Conservation (phyloP, 208 protist genomes). For the Trypanosoma melophagium region DNA sequence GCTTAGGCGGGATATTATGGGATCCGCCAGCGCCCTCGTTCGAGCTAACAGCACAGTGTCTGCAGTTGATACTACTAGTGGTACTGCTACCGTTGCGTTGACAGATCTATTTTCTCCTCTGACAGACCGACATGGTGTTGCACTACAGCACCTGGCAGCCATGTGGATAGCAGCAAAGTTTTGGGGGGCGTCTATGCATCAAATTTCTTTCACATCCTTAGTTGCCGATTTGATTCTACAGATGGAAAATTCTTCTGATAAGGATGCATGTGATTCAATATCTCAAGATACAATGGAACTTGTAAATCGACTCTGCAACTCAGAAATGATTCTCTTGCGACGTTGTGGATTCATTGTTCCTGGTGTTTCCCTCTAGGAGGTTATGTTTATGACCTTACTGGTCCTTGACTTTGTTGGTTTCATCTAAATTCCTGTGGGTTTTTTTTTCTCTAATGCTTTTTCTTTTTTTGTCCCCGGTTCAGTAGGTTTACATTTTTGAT, state of each 20-base stretch:
- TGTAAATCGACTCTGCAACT: constrained; percentile 22
- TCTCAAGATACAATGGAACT: not conserved
- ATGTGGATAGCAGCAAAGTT: constrained; percentile 28
- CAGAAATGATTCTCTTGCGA: constrained; percentile 38
- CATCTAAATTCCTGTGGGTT: not conserved
- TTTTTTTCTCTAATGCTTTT: not conserved
- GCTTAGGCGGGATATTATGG: constrained; percentile 11
- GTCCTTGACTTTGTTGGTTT: not conserved
- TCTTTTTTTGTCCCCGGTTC: not conserved
- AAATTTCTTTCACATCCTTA: constrained; percentile 26
- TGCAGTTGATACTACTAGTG: not conserved
- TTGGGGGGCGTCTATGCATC: constrained; percentile 39
- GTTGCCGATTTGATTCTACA: constrained; percentile 12
- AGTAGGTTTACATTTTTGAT: not conserved
- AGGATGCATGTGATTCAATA: constrained; percentile 3
- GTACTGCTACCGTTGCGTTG: not conserved
- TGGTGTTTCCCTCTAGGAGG: constrained; percentile 10
- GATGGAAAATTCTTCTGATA: not conserved
- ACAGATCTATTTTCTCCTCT: constrained; percentile 15
- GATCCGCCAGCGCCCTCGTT: constrained; percentile 2
- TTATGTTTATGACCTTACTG: not conserved
- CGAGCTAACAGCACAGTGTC: not conserved
- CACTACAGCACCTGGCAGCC: constrained; percentile 16
- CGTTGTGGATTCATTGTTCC: constrained; percentile 34
- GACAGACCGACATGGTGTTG: not conserved